A percentile compares a stretch with the other conserved stretches of the same genome.
phyloP scores from a whole-genome alignment of 2,329 filamentous ascomycete genomes.

The Lecanoromycetidae sp. region DNA sequence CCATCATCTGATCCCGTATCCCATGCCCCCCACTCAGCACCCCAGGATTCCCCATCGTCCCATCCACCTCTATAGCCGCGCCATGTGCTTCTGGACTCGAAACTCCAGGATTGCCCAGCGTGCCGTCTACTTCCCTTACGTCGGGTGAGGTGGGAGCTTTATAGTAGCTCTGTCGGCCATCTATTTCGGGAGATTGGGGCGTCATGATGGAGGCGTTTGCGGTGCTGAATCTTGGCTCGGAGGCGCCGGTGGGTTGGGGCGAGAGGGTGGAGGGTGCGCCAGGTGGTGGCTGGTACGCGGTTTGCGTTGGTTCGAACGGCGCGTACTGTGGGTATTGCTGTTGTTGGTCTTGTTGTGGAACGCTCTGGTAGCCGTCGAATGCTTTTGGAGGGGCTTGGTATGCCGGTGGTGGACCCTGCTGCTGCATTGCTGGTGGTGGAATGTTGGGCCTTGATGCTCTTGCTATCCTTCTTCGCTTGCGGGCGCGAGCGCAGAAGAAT shows the following conservation, averaged over 20 bases:
- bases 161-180: not conserved
- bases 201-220: not conserved
- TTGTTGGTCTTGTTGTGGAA: slow-evolving; percentile 11
- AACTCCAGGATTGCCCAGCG: slow-evolving; percentile 2
- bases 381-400: slow-evolving; percentile 1
- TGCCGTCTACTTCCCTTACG: slow-evolving; percentile 7
- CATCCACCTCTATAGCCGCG: no score
- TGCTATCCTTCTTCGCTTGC: slow-evolving; percentile 5
- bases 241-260: not conserved
- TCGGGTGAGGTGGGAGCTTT: slow-evolving; percentile 7
- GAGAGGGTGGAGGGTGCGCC: not conserved
- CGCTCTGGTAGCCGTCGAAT: slow-evolving; percentile 8
- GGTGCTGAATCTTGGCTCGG: slow-evolving; percentile 1
- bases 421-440: slow-evolving; percentile 7
- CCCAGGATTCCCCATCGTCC: slow-evolving; percentile 3
- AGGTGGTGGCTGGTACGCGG: not conserved
- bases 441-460: slow-evolving; percentile 1
- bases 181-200: not conserved
- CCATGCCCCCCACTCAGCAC: no score
- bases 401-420: not conserved
- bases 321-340: not conserved
- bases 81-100: no score
- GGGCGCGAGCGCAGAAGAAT: slow-evolving; percentile 10
- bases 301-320: not conserved
- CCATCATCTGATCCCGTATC: no score